Base-by-base conservation (phyloP, 2,329 filamentous ascomycete species). In the Phyllosticta paracitricarpa region DNA sequence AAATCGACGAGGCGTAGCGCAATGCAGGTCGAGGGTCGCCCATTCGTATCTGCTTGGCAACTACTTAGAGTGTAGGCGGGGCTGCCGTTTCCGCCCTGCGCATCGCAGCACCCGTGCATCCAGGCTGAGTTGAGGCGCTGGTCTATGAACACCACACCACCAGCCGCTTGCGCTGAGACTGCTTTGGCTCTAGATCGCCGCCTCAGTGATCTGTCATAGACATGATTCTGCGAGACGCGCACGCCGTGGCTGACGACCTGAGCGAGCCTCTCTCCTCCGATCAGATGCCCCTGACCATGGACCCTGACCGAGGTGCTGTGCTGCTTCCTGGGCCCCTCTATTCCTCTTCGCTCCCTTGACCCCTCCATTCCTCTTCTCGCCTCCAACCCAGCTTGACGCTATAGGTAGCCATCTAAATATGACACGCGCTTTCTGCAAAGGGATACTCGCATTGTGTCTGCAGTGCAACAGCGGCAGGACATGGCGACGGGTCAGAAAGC, bases 61-160 rank as follows among this genome's bases (percentile, higher is more conserved):
- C 19, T 22, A 22, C 19, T 22, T 22, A 57, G n/a, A n/a, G n/a
- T n/a, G n/a, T n/a, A n/a, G 59, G 59, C 59, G 59, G 59, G 59
- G 59, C 59, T 52, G 54, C 48, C 28, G 54, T 53, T 61, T 61
- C 54, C 59, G 59, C 59, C 53, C 55, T 57, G 59, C 59, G 59
- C 59, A 51, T 57, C 28, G 59, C 59, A 57, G 59, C 52, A 28
- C 51, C 59, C 54, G 54, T 61, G 55, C 59, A 4, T 48, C 14
- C 40, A n/a, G 40, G 40, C 40, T 48, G 40, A 48, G 14, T 48
- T n/a, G 40, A 48, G 40, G 40, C 40, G 17, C 40, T 48, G 40
- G 40, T 3, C 40, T n/a, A n/a, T 14, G 8, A 17, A 30, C 28
- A 30, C 28, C 28, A 30, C 28, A 8, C 4, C 28, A 22, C 4